These are phyloP conservation scores for Pseudozyma flocculosa DNA, from an alignment of 1,284 basidiomycete genomes.

Conservation along the genomic window DNA sequence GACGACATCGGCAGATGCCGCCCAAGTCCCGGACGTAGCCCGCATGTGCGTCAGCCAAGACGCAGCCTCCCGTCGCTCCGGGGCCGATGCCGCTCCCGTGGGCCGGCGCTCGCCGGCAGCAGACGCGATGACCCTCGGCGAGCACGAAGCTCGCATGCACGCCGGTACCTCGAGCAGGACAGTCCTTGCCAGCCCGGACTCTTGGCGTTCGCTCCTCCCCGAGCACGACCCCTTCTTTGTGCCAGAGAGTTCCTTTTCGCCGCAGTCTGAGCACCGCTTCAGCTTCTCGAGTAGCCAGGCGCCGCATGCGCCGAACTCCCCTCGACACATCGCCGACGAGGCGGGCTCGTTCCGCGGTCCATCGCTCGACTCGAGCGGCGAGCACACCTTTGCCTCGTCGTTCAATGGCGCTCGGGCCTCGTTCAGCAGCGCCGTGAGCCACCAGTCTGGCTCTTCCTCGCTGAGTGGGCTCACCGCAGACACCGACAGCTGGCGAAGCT, in stretches of 20 bases:
- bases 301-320: not conserved
- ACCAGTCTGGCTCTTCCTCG: constrained; percentile 31
- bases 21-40: constrained; percentile 5
- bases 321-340: not conserved
- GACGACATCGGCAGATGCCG: constrained; percentile 8
- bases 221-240: constrained; percentile 46
- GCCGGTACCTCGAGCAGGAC: constrained; percentile 5
- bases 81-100: too few species aligned
- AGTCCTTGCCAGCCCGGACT: constrained; percentile 36
- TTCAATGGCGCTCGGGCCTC: constrained; percentile 22
- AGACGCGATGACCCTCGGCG: not conserved
- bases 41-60: constrained; percentile 2
- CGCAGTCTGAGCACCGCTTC: constrained; percentile 2
- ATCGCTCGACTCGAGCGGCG: not conserved
- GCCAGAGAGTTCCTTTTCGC: constrained; percentile 16
- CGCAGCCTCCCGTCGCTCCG: not conserved
- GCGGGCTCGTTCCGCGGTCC: not conserved
- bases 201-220: constrained; percentile 42
- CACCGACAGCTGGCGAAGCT: constrained; percentile 33
- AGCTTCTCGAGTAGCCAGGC: not conserved
- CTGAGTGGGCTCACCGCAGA: constrained; percentile 10
- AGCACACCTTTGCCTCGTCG: constrained; percentile 18
- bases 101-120: not conserved
- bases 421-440: constrained; percentile 32
- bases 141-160: constrained; percentile 6